phyloP scores from a whole-genome alignment of 495 filamentous ascomycete genomes.

The Hyaloscypha finlandica region DNA sequence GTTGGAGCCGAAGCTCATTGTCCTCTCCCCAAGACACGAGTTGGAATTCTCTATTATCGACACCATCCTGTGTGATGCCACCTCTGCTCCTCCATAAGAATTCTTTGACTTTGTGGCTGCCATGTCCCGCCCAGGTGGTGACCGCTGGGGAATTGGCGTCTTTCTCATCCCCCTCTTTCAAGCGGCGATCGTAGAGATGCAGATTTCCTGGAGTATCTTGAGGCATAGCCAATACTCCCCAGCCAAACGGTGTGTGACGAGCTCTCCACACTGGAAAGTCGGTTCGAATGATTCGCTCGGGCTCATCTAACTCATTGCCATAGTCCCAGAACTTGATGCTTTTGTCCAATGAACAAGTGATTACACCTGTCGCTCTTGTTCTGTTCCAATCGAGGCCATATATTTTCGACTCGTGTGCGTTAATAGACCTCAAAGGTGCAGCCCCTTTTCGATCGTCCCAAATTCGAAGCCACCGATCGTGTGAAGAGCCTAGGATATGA shows the following conservation, averaged over 20 bases:
- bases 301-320: slow-evolving; percentile 57
- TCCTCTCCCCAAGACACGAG: slow-evolving; percentile 92
- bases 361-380: slow-evolving; percentile 64
- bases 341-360: slow-evolving; percentile 88
- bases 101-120: slow-evolving; percentile 82
- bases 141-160: slow-evolving; percentile 27
- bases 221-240: slow-evolving; percentile 87
- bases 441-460: slow-evolving; percentile 89
- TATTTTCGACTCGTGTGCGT: slow-evolving; percentile 92
- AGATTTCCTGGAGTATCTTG: slow-evolving; percentile 82
- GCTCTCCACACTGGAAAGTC: slow-evolving; percentile 91
- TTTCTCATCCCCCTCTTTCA: slow-evolving; percentile 19
- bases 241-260: slow-evolving; percentile 90
- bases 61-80: slow-evolving; percentile 59
- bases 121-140: slow-evolving; percentile 72
- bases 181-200: slow-evolving; percentile 70
- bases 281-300: slow-evolving; percentile 74
- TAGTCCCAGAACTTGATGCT: slow-evolving; percentile 97
- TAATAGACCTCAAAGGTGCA: slow-evolving; percentile 76
- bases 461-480: slow-evolving; percentile 82
- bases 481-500: slow-evolving; percentile 84
- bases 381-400: slow-evolving; percentile 96
- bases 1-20: slow-evolving; percentile 77
- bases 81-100: slow-evolving; percentile 90
- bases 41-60: slow-evolving; percentile 91